Base-by-base conservation (phyloP, 306 rosid genomes). In the Ochetophila trinervis region DNA sequence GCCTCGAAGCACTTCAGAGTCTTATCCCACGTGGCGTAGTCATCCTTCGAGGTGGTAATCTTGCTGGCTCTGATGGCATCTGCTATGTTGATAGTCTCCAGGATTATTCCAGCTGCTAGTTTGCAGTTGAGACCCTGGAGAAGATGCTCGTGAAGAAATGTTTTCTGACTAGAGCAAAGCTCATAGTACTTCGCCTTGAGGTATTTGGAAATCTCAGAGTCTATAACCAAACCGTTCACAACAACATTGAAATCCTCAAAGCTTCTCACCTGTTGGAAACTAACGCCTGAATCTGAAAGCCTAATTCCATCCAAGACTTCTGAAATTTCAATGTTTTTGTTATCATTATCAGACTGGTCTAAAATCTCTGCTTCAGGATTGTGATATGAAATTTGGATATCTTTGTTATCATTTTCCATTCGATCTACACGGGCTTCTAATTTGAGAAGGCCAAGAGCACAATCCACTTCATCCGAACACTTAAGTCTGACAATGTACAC, bases 21-120 rank as follows among this genome's bases (percentile, higher is more conserved):
- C 72, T 53, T 73, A 44, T 69, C 73, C 91, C 95, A 88, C 4
- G 64, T 62, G 4, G 23, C 45, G 24, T 83, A 69, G 22, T 69
- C 42, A 1, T 68, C 79, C 14, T 56, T 27, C 13, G 85, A 56
- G 52, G 74, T 83, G 57, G 65, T 64, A 18, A 75, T 54, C 21
- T 81, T 75, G 87, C 87, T 57, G 52, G 67, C 79, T 71, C 72
- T 75, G 61, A 88, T 85, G 79, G 78, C 95, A 58, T 85, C 87
- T 1, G 86, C 85, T 42, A 83, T 76, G 49, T 77, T 80, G 36
- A 75, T 60, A 2, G 84, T 83, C 76, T 88, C 87, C 17, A 71
- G 67, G 12, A 88, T 85, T 13, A 81, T 74, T 65, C 89, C 89
- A 18, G 80, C 74, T 6, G 68, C 74, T 11, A 88, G 72, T 50